Conservation (phyloP, 176 grass and related monocot species). For the Aegilops speltoides region DNA sequence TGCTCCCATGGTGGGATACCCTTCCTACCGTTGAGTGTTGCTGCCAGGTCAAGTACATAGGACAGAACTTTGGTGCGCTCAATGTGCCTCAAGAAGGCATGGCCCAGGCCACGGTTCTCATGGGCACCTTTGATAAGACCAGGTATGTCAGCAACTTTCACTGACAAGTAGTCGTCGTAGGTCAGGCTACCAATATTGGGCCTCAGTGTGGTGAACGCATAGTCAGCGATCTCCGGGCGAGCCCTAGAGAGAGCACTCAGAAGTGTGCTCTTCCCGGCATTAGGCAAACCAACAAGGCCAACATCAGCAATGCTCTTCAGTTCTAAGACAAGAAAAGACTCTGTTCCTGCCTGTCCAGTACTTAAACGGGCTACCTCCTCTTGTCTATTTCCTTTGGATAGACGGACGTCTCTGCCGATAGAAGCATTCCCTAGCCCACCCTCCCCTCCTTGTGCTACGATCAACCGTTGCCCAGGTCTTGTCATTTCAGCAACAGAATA, state of each 20-base stretch:
- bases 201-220: constrained; percentile 75
- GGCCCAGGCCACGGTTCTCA: constrained; percentile 76
- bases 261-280: constrained; percentile 88
- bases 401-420: constrained; percentile 37
- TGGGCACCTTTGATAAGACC: constrained; percentile 87
- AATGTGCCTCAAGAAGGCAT: constrained; percentile 93
- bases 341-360: constrained; percentile 53
- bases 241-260: constrained; percentile 74
- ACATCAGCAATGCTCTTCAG: constrained; percentile 91
- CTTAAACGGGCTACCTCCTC: constrained; percentile 31
- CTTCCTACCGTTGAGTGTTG: constrained; percentile 53
- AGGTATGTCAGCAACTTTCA: constrained; percentile 87
- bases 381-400: constrained; percentile 40
- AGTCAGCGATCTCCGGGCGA: constrained; percentile 64
- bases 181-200: constrained; percentile 82
- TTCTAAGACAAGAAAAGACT: constrained; percentile 75
- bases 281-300: constrained; percentile 83
- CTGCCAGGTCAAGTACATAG: constrained; percentile 74
- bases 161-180: constrained; percentile 67
- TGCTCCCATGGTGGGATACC: constrained; percentile 83
- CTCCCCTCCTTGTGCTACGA: constrained; percentile 55
- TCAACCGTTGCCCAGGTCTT: constrained; percentile 56
- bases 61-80: constrained; percentile 83
- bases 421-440: constrained; percentile 46
- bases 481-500: constrained; percentile 83